Evolutionary conservation across 2,329 filamentous ascomycete genomes (phyloP), one percentile per base, ranked within the genome.

Genomic region (Domatiomyces globalis): DNA sequence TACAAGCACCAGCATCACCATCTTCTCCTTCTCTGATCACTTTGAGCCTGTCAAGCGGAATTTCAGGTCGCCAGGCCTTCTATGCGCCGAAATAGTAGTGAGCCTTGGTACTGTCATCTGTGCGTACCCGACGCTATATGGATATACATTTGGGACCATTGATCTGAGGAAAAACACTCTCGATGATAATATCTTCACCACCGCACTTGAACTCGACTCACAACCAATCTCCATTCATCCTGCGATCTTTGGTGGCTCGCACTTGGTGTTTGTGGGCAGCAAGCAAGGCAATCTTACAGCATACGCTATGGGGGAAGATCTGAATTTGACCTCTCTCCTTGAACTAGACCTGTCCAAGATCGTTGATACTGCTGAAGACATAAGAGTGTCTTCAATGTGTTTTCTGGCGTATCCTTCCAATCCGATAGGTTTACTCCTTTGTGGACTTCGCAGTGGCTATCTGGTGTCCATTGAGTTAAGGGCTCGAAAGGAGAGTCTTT

Each of bases 371-470:
- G 43, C 67, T 63, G 4, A 66, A 60, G 44, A 63, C 63, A 7
- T 64, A 66, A 51, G 67, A 67, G 51, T 69, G 62, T 43, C 55
- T 67, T 56, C 61, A 60, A 27, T 53, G 61, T 69, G 44, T 53
- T 58, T n/a, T 53, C 60, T 49, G 29, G 49, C 12, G 43, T 53
- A 18, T 50, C 54, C 43, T 54, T 50, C 2, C 33, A 50, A 4
- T 51, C 53, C 18, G 49, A 53, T 10, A 58, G 57, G 27, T 57
- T 54, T 45, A 54, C 62, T 55, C 45, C 63, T 74, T 10, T 74
- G 71, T 56, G 72, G 72, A 9, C 63, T 74, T 46, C 68, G 72
- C 39, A 69, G 68, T 56, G 72, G 72, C 36, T 65, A 65, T 48
- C 56, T 74, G 44, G 58, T 72, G 17, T 63, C 66, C 12, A 63